Base-by-base conservation (phyloP, 768 basidiomycete genomes). In the Exsudoporus frostii region DNA sequence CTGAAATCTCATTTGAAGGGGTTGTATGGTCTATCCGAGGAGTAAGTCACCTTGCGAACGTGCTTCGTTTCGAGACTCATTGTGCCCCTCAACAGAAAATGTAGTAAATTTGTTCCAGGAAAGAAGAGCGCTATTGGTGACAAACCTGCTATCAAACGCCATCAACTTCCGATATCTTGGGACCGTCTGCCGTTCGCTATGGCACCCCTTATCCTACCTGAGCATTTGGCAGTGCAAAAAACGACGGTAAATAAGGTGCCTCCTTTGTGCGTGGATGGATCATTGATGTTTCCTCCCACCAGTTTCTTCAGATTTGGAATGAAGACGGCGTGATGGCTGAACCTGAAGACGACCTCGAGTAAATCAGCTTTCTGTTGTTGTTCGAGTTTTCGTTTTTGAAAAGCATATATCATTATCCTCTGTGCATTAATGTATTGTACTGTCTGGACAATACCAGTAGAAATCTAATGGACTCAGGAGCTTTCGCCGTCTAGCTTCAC, bases 111-210 rank as follows among this genome's bases (percentile, higher is more conserved):
- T 65, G 79, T 85, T 5, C 70, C 85, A 5, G 88, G 88, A 19
- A 98, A 98, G 79, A 98, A 98, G 73, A 91, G 84, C 49, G 83
- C 90, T 0, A 68, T 88, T 3, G 95, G 95, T 1, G 96, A 99
- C 69, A 90, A 85, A 64, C 79, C 88, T 14, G 90, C 85, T 5
- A 68, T 74, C 2, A 84, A 81, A 60, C 81, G 82, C 25, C 74
- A 85, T 58, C 81, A 85, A 2, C 71, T 75, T 37, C 79, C 80
- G 7, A 80, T 92, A 36, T 77, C 80, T 27, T 92, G 92, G 86
- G 80, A 83, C 24, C 79, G 88, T 17, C 70, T 95, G 46, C 84
- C 86, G 3, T 91, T 79, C 58, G 89, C 86, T 0, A 77, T 72
- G 14, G 64, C 64, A 27, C 79, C 85, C 5, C 75, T 94, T 13